These are phyloP conservation scores for Madurella mycetomatis DNA, from an alignment of 2,329 filamentous ascomycete genomes.

Conservation along the genomic window DNA sequence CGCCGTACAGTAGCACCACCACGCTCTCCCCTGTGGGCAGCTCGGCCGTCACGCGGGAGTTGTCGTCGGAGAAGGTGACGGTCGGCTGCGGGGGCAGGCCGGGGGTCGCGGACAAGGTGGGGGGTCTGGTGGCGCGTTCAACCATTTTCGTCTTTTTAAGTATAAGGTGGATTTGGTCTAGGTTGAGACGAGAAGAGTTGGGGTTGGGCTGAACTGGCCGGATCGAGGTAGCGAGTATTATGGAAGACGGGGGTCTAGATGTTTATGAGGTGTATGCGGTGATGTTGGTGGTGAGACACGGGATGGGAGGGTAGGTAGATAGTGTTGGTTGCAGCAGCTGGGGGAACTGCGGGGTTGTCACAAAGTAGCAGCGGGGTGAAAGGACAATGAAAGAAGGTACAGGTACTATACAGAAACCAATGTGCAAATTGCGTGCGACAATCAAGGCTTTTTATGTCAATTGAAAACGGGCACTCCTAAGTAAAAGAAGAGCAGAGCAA, in stretches of 20 bases:
- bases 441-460: neutral
- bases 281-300: neutral
- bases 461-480: neutral
- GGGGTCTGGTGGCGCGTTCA: slow-evolving; percentile 76
- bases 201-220: too few species aligned
- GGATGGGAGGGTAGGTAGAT: neutral
- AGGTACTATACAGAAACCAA: too few species aligned
- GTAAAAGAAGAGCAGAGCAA: too few species aligned
- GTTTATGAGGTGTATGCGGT: neutral
- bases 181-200: neutral
- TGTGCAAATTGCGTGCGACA: too few species aligned
- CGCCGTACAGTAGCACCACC: slow-evolving; percentile 82
- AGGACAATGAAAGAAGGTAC: neutral
- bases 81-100: slow-evolving; percentile 69
- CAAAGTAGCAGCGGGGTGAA: neutral
- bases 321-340: neutral
- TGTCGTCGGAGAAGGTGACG: slow-evolving; percentile 68
- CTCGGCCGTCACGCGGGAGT: slow-evolving; percentile 68
- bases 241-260: too few species aligned
- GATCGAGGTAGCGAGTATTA: too few species aligned
- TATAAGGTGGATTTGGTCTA: neutral
- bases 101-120: slow-evolving; percentile 69
- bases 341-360: neutral
- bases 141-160: slow-evolving; percentile 50
- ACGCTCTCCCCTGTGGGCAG: slow-evolving; percentile 84